A percentile compares a stretch with the other conserved stretches of the same genome.
These are phyloP conservation scores for Naumovozyma castellii DNA, from an alignment of 805 yeast species.

Conservation along the genomic window DNA sequence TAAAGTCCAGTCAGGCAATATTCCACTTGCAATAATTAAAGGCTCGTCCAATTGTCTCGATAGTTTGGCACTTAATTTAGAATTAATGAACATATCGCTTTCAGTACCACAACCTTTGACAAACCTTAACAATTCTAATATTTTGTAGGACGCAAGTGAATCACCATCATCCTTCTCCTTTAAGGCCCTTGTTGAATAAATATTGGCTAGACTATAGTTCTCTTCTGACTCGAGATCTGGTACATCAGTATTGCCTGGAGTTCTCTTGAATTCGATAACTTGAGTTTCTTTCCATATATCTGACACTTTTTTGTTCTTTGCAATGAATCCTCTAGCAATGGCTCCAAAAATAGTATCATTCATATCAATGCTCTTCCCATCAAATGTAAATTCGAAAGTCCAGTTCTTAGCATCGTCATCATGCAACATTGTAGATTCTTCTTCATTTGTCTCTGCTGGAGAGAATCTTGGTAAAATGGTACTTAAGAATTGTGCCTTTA, in stretches of 20 bases:
- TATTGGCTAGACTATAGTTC: constrained; percentile 15
- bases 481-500: constrained; percentile 20
- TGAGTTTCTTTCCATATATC: constrained; percentile 53
- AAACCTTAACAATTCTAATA: constrained; percentile 41
- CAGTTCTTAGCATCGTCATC: constrained; percentile 15
- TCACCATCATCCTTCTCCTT: not conserved
- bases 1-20: constrained; percentile 78
- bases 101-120: constrained; percentile 29
- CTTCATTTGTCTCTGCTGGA: constrained; percentile 4
- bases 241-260: constrained; percentile 14
- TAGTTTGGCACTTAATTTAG: constrained; percentile 77
- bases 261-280: constrained; percentile 39
- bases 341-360: constrained; percentile 75
- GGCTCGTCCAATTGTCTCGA: constrained; percentile 87
- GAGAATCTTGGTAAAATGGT: constrained; percentile 13
- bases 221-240: constrained; percentile 24
- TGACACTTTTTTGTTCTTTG: constrained; percentile 33
- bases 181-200: constrained; percentile 20
- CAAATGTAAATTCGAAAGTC: constrained; percentile 47
- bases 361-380: constrained; percentile 48
- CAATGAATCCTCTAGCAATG: constrained; percentile 42
- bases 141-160: constrained; percentile 20
- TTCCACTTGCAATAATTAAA: constrained; percentile 73
- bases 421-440: not conserved
- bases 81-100: constrained; percentile 48